Evolutionary conservation across 2,329 filamentous ascomycete genomes (phyloP).

Genomic region (Aspergillus sp.): DNA sequence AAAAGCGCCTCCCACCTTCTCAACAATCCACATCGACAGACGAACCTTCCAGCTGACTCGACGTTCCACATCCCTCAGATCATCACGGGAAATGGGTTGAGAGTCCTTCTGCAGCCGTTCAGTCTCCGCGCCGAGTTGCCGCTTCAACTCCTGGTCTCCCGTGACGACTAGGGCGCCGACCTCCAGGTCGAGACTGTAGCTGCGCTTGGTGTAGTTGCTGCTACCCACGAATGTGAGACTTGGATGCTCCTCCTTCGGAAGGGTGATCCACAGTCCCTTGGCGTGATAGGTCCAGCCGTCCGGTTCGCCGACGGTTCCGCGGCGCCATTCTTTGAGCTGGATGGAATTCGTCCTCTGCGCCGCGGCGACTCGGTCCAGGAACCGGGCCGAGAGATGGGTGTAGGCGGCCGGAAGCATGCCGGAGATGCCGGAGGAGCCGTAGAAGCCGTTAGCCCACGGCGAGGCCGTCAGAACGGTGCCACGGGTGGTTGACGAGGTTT

Average conservation of each 20-base stretch:
- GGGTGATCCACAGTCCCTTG: constrained; percentile 88
- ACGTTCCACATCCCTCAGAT: constrained; percentile 78
- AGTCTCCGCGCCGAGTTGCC: constrained; percentile 74
- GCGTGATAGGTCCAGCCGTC: constrained; percentile 97
- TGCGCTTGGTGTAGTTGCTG: constrained; percentile 93
- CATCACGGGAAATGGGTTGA: constrained; percentile 65
- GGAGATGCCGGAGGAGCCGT: constrained; percentile 79
- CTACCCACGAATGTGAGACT: constrained; percentile 83
- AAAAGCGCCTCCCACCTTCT: constrained; percentile 80
- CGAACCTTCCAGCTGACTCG: constrained; percentile 82
- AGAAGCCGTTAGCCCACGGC: constrained; percentile 94
- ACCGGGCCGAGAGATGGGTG: constrained; percentile 79
- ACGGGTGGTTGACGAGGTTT: constrained; percentile 39
- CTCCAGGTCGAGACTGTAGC: constrained; percentile 89
- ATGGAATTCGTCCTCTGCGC: constrained; percentile 60
- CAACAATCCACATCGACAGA: constrained; percentile 91
- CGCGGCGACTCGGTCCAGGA: constrained; percentile 64
- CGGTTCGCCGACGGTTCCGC: constrained; percentile 74
- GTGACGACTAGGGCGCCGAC: constrained; percentile 86
- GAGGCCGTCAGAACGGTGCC: constrained; percentile 91
- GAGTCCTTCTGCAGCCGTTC: constrained; percentile 76
- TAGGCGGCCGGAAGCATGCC: constrained; percentile 91
- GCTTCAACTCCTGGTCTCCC: constrained; percentile 68
- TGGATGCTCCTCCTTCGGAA: constrained; percentile 59
- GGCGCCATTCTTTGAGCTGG: constrained; percentile 80